Percentiles rank a stretch among this genome's conserved stretches.
Evolutionary conservation across 331 rosid species (phyloP).

Genomic region (Erythrophleum ivorense): DNA sequence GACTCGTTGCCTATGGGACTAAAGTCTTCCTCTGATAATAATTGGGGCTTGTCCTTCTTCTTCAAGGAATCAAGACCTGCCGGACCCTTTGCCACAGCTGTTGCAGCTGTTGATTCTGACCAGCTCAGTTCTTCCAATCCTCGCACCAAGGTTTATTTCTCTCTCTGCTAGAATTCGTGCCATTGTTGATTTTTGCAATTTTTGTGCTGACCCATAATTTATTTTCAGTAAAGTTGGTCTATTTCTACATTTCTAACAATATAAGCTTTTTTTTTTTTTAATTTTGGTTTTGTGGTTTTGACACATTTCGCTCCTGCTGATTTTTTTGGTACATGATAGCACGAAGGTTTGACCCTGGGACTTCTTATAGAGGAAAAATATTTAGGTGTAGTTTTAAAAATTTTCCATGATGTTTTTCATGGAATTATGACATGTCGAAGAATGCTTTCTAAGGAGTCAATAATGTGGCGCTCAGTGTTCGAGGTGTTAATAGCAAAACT

Average conservation of each 20-base stretch:
- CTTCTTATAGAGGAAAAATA: too few relatives aligned
- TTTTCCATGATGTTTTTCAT: too few relatives aligned
- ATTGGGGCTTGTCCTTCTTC: constrained; percentile 37
- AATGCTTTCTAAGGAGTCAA: too few relatives aligned
- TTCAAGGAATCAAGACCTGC: constrained; percentile 38
- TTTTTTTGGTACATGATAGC: too few relatives aligned
- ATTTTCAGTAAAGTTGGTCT: neutral
- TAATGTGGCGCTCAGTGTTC: too few relatives aligned
- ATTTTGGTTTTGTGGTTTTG: neutral
- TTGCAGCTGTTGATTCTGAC: constrained; percentile 79
- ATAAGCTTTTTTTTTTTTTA: neutral
- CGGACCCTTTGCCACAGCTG: constrained; percentile 58
- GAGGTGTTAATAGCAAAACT: too few relatives aligned
- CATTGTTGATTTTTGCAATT: neutral
- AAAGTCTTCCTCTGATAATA: constrained; percentile 35
- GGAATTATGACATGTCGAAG: too few relatives aligned
- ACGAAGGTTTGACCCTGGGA: too few relatives aligned
- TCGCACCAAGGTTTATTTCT: constrained; percentile 55
- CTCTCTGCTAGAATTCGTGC: constrained; percentile 6
- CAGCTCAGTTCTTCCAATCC: constrained; percentile 65
- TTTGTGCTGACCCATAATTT: constrained; percentile 1
- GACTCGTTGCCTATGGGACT: constrained; percentile 37
- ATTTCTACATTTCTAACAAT: neutral
- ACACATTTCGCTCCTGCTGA: neutral
- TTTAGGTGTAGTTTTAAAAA: too few relatives aligned